Conservation (phyloP, 139 green algal genomes). For the Raphidocelis subcapitata region DNA sequence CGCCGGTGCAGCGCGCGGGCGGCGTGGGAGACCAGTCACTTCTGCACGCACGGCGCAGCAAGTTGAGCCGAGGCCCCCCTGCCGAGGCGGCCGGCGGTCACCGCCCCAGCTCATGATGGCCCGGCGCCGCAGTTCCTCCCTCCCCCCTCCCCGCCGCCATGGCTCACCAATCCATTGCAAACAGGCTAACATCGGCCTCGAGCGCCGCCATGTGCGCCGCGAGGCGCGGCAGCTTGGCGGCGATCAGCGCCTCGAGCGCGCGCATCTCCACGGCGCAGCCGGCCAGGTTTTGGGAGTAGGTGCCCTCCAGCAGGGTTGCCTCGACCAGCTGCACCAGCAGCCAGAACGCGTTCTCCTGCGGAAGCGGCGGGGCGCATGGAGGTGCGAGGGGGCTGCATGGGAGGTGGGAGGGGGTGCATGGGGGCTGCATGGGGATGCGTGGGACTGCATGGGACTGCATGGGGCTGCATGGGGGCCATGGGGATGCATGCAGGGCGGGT, state of each 20-base stretch:
- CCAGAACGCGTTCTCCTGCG: constrained; percentile 56
- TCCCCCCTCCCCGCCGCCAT: background rate
- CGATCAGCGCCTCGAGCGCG: constrained; percentile 49
- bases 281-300: constrained; percentile 67
- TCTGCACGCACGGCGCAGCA: too few species aligned
- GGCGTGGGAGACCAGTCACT: too few species aligned
- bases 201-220: constrained; percentile 54
- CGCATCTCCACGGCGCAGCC: constrained; percentile 76
- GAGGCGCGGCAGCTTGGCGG: constrained; percentile 71
- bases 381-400: background rate
- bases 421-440: background rate
- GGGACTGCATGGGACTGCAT: background rate
- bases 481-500: background rate
- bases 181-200: constrained; percentile 72
- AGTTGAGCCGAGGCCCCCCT: too few species aligned
- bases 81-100: background rate
- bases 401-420: background rate
- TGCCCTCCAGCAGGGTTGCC: constrained; percentile 71
- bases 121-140: background rate
- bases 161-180: constrained; percentile 80
- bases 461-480: background rate
- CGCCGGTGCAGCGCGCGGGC: background rate
- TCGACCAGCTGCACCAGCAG: constrained; percentile 50
- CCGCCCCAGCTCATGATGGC: background rate
- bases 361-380: constrained; percentile 18